These are phyloP conservation scores for Mycena pura DNA, from an alignment of 768 basidiomycete species.

Conservation along the genomic window DNA sequence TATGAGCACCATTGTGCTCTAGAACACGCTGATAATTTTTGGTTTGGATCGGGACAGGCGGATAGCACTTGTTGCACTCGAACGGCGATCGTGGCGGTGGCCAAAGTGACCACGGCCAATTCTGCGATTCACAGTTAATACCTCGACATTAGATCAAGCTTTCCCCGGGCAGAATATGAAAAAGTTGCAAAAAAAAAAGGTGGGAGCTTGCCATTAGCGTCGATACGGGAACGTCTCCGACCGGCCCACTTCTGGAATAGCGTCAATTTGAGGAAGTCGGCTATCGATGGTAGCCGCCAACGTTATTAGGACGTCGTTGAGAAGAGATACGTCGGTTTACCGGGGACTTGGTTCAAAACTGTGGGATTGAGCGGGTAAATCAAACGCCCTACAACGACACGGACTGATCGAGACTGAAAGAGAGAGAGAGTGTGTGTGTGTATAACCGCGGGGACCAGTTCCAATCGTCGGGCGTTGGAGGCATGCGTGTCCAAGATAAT, in stretches of 20 bases:
- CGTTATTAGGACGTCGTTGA: neutral
- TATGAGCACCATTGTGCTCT: constrained; percentile 29
- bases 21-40: constrained; percentile 23
- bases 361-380: constrained; percentile 9
- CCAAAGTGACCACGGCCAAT: neutral
- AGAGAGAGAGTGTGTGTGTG: no score
- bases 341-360: neutral
- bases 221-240: constrained; percentile 4
- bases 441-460: neutral
- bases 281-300: neutral
- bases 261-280: neutral
- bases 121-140: neutral
- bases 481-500: neutral
- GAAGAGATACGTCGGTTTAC: constrained; percentile 1
- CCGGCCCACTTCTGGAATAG: neutral
- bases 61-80: constrained; percentile 5
- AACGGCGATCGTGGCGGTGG: neutral
- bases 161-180: neutral
- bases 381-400: neutral
- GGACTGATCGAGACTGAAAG: neutral
- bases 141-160: constrained; percentile 8
- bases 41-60: neutral
- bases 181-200: neutral
- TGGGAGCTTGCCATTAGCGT: neutral
- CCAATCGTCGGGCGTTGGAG: neutral